Evolutionary conservation across 2,329 filamentous ascomycete genomes (phyloP).

Genomic region (Colletotrichum sp.): DNA sequence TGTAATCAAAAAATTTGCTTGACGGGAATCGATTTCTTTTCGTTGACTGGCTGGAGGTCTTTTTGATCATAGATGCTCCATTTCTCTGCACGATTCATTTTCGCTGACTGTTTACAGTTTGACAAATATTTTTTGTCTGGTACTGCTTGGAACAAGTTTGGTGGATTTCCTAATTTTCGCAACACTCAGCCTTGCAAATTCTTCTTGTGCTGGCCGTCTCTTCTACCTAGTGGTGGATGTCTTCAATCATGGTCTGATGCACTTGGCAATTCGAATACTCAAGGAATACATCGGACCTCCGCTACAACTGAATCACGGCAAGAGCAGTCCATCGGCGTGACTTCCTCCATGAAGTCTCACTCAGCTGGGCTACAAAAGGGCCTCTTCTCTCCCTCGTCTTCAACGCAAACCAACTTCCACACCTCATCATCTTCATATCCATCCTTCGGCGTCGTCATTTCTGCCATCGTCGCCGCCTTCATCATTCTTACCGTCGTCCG

Average conservation of each 20-base stretch:
- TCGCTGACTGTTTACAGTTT: not conserved
- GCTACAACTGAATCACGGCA: not conserved
- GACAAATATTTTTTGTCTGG: accelerated
- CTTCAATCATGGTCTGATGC: not conserved
- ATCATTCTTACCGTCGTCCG: not conserved
- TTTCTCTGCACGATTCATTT: too few relatives aligned
- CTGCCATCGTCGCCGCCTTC: not conserved
- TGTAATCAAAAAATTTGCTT: not conserved
- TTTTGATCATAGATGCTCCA: not conserved
- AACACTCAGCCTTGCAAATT: not conserved
- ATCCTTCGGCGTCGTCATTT: not conserved
- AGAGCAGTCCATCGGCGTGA: not conserved
- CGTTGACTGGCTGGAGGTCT: not conserved
- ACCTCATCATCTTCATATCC: not conserved
- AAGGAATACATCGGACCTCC: not conserved
- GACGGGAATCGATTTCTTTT: accelerated
- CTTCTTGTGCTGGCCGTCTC: not conserved
- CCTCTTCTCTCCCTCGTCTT: not conserved
- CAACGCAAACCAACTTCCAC: not conserved
- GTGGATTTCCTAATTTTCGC: not conserved
- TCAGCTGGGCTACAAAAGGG: not conserved
- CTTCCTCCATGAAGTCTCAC: not conserved
- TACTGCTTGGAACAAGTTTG: not conserved
- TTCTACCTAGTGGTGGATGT: not conserved
- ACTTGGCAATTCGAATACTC: not conserved